Evolutionary conservation across 805 yeast genomes (phyloP), one percentile per base, ranked within the genome.

Genomic region (Metschnikowia corniflorae): DNA sequence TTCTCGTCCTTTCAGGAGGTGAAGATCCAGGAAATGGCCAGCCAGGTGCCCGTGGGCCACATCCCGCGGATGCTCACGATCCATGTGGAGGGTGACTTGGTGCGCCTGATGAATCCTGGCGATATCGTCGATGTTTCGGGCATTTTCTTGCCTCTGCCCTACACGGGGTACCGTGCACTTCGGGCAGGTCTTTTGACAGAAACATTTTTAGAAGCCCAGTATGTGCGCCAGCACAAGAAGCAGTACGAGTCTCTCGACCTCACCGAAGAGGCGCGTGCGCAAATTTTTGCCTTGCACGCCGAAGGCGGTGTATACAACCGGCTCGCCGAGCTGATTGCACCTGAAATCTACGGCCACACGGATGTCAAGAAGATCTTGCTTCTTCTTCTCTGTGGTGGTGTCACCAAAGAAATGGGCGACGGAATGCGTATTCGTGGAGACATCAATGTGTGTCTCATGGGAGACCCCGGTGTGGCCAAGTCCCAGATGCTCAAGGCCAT

Each of bases 381-480:
- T 27, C 63, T 93, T 41, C 70, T 93, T 43, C 70, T 93, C 29
- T 87, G 93, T 47, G 96, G 98, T 34, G 98, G 98, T 54, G 97
- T 89, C 29, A 85, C 95, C 32, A 93, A 93, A 59, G 86, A 80
- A 54, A 79, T 91, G 51, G 95, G 95, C 29, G 98, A 93, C 64
- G 99, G 99, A 48, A 80, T 93, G 86, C 80, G 83, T 55, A 93
- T 93, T 54, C 81, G 99, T 70, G 98, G 98, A 54, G 98, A 93
- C 59, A 86, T 93, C 50, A 93, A 93, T 56, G 77, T 93, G 37
- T 83, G 97, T 66, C 72, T 93, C 35, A 91, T 93, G 97, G 98
- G 98, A 52, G 98, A 93, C 57, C 98, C 98, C 27, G 98, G 98
- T 71, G 98, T 93, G 37, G 98, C 98, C 55, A 93, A 93, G 64